Conservation (phyloP, 1,284 basidiomycete genomes). For the Leccinum fuscescens region DNA sequence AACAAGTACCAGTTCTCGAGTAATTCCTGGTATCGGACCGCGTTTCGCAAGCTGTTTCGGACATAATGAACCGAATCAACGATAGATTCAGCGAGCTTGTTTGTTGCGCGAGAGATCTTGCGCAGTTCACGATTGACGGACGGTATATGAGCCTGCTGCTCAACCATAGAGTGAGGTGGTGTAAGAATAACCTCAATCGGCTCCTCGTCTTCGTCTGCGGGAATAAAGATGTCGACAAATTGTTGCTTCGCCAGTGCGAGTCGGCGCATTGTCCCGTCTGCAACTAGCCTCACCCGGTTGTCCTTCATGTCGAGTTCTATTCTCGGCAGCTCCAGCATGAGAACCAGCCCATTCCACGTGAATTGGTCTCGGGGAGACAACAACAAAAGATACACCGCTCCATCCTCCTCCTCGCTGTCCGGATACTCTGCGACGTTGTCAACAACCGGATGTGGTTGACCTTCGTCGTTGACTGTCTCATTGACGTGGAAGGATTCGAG, state of each 20-base stretch:
- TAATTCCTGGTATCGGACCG: constrained; percentile 78
- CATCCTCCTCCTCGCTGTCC: constrained; percentile 55
- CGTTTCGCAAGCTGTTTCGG: constrained; percentile 61
- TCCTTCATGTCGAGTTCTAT: constrained; percentile 82
- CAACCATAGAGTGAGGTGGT: constrained; percentile 65
- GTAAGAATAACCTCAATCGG: constrained; percentile 42
- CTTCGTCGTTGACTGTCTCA: constrained; percentile 58
- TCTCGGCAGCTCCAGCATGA: constrained; percentile 65
- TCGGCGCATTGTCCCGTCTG: constrained; percentile 82
- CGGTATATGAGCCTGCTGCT: constrained; percentile 91
- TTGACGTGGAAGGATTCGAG: constrained; percentile 81
- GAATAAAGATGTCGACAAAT: constrained; percentile 68
- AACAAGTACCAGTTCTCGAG: constrained; percentile 96
- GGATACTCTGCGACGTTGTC: constrained; percentile 47
- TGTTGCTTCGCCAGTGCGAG: constrained; percentile 78
- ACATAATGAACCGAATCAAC: constrained; percentile 88
- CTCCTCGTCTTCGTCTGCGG: constrained; percentile 60
- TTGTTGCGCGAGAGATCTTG: constrained; percentile 87
- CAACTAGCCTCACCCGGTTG: constrained; percentile 79
- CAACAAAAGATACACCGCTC: constrained; percentile 76
- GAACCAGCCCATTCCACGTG: constrained; percentile 92
- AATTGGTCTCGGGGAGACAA: constrained; percentile 87
- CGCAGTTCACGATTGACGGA: constrained; percentile 86
- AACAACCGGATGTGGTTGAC: constrained; percentile 41
- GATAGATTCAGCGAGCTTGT: constrained; percentile 89